These are phyloP conservation scores for Exophiala mesophila DNA, from an alignment of 2,329 filamentous ascomycete species.

Conservation along the genomic window DNA sequence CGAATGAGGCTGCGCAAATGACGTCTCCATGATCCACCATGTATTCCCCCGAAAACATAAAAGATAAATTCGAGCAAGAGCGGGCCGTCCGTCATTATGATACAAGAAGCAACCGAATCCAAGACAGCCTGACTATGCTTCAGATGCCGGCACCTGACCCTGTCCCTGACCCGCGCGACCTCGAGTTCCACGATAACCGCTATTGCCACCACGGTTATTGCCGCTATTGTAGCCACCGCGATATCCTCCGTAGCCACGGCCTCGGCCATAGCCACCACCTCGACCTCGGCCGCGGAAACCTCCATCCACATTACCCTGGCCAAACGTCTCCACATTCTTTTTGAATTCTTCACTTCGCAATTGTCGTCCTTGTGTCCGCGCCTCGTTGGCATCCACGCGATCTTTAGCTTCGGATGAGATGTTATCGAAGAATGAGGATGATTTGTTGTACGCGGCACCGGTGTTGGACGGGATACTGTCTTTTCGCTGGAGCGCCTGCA, in stretches of 20 bases:
- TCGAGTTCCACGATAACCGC: slow-evolving; percentile 17
- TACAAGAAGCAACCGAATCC: neutral
- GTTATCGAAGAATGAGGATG: slow-evolving; percentile 93
- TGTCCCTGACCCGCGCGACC: slow-evolving; percentile 21
- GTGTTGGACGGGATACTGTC: slow-evolving; percentile 26
- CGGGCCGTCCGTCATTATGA: too few relatives aligned
- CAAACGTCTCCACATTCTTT: slow-evolving; percentile 96
- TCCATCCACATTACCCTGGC: slow-evolving; percentile 88
- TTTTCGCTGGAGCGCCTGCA: slow-evolving; percentile 33
- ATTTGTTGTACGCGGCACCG: slow-evolving; percentile 72
- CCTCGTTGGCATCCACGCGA: slow-evolving; percentile 64
- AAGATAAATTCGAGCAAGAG: too few relatives aligned
- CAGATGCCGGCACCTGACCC: slow-evolving; percentile 6
- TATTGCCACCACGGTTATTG: slow-evolving; percentile 15
- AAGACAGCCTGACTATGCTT: neutral
- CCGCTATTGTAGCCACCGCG: slow-evolving; percentile 40
- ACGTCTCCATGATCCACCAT: too few relatives aligned
- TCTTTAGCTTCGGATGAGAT: slow-evolving; percentile 93
- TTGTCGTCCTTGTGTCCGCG: slow-evolving; percentile 71
- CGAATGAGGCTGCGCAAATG: too few relatives aligned
- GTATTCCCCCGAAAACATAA: too few relatives aligned
- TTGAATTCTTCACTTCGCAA: slow-evolving; percentile 90
- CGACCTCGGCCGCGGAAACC: slow-evolving; percentile 76
- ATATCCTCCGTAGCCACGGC: slow-evolving; percentile 47
- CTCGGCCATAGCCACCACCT: slow-evolving; percentile 59